Evolutionary conservation across 2,329 filamentous ascomycete species (phyloP).

Genomic region (Aspergillus brasiliensis): DNA sequence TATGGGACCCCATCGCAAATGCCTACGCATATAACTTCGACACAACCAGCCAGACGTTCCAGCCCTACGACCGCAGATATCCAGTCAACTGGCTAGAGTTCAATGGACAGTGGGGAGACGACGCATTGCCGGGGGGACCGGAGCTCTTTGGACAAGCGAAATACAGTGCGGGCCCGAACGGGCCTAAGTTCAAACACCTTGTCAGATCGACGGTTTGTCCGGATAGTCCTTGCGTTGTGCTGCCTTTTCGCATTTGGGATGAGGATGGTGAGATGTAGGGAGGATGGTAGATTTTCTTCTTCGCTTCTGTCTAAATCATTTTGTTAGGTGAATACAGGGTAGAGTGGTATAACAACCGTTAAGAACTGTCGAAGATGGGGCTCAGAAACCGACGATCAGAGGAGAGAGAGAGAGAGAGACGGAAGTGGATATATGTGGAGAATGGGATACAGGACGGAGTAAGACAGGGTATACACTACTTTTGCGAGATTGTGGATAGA

Average conservation of each 20-base stretch:
- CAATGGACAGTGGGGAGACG: constrained; percentile 64
- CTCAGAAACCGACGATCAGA: neutral
- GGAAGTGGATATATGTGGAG: neutral
- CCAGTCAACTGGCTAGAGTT: constrained; percentile 61
- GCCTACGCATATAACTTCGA: constrained; percentile 61
- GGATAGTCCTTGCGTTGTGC: constrained; percentile 48
- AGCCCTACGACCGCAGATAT: constrained; percentile 47
- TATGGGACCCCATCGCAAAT: constrained; percentile 63
- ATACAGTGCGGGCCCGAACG: constrained; percentile 61
- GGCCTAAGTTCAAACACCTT: constrained; percentile 62
- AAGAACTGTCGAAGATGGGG: neutral
- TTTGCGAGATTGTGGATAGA: neutral
- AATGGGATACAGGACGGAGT: neutral
- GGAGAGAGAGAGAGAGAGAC: neutral
- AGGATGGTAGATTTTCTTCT: neutral
- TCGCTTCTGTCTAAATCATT: neutral
- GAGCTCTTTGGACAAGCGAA: constrained; percentile 58
- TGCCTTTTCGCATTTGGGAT: constrained; percentile 37
- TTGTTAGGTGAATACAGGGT: neutral
- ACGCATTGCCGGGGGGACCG: constrained; percentile 56
- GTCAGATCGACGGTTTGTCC: constrained; percentile 61
- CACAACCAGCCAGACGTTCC: constrained; percentile 44
- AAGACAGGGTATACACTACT: neutral
- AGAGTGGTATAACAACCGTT: constrained; percentile 2
- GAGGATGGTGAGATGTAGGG: constrained; percentile 6